Base-by-base conservation (phyloP, 2,329 filamentous ascomycete species). In the Aspergillus chevalieri region DNA sequence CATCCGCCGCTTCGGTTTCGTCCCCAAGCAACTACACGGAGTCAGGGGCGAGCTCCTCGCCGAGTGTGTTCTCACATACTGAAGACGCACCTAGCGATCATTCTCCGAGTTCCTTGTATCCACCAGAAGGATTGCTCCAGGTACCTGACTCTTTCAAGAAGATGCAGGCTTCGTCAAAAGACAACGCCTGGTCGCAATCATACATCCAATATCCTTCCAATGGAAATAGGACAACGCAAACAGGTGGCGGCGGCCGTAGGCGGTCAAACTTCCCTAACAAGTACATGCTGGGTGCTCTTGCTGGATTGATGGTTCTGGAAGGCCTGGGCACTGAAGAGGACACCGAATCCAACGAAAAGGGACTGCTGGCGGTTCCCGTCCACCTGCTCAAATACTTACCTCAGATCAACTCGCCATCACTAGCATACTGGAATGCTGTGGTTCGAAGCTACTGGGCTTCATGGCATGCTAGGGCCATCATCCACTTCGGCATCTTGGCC, bases 281-380 rank as follows among this genome's bases (percentile, higher is more conserved):
- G 71, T 78, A 96, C 57, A 93, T 96, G 88, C 84, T 96, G 4
- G 92, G 92, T 39, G 92, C 91, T 15, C 79, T 97, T 51, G 92
- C 91, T 21, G 90, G 89, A 12, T 76, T 97, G 15, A 95, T 97
- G 91, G 79, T 96, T 30, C 73, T 95, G 58, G 90, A 96, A 70
- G 89, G 89, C 1, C 77, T 91, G 48, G 78, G 78, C 80, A 86
- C 64, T 73, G 84, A 57, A 81, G 89, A 69, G 70, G 82, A 65
- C 80, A 53, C 62, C 0, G 83, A 87, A 46, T 77, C 77, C 1
- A 76, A 83, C 5, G 76, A 82, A 45, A 85, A 85, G 43, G 86
- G 86, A 2, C 76, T 91, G 12, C 79, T 82, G 52, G 80, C 82
- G 19, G 51, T 87, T 15, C 86, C 86, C 1, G 55, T 84, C 21